A percentile compares a stretch with the other conserved stretches of the same genome.
Conservation (phyloP, 805 yeast species). For the Nakazawaea ishiwadae region DNA sequence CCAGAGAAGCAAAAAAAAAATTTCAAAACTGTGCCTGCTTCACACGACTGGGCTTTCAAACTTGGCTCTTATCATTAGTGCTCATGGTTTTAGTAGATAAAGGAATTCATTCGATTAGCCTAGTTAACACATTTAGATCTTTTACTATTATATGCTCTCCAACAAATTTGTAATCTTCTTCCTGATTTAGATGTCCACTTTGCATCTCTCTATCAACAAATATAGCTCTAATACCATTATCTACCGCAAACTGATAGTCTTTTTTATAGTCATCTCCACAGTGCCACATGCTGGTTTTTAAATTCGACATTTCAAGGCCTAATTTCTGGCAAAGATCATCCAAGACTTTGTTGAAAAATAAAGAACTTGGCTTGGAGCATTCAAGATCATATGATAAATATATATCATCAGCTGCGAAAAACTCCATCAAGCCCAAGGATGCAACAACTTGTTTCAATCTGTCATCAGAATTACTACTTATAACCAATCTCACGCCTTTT, state of each 20-base stretch:
- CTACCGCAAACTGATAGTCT: conserved; percentile 48
- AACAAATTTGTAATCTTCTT: no score
- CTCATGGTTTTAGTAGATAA: no score
- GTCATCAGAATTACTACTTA: conserved; percentile 62
- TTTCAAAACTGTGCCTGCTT: no score
- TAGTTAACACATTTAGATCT: no score
- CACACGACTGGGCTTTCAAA: no score
- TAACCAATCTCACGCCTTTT: conserved; percentile 33
- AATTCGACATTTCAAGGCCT: not conserved
- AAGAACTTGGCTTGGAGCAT: conserved; percentile 44
- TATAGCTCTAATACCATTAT: conserved; percentile 61
- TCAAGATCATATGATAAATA: conserved; percentile 57
- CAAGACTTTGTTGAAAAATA: conserved; percentile 39
- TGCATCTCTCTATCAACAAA: conserved; percentile 48
- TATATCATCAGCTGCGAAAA: conserved; percentile 32
- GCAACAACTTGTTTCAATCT: conserved; percentile 41
- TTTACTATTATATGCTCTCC: no score
- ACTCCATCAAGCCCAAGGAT: conserved; percentile 37
- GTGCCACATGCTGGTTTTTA: conserved; percentile 46
- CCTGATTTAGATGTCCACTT: no score
- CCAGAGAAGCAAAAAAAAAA: no score
- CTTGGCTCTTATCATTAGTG: no score
- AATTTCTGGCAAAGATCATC: conserved; percentile 17
- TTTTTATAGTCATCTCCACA: conserved; percentile 58
- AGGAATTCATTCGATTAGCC: no score